A percentile compares a stretch with the other conserved stretches of the same genome.
Conservation (phyloP, 83 land plant species). For the Thuja plicata region DNA sequence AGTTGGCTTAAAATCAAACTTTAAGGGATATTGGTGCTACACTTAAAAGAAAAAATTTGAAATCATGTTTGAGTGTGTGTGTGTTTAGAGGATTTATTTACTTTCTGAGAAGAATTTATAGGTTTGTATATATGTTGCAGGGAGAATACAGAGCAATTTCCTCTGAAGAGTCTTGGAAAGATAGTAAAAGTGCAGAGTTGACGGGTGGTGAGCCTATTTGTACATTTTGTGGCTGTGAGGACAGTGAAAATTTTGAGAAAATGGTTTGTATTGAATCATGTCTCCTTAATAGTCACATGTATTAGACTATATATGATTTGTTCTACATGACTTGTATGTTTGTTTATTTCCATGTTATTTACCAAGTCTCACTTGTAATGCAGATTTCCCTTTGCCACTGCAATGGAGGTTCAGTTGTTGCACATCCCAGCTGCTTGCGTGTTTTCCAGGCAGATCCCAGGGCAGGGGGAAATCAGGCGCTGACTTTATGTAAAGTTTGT, state of each 20-base stretch:
- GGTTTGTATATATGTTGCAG: not conserved
- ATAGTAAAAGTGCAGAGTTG: not conserved
- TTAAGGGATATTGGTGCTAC: not conserved
- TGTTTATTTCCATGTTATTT: not conserved
- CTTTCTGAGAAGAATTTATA: not conserved
- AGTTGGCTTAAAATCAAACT: not conserved
- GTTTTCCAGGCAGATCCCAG: not conserved
- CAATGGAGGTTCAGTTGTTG: conserved; percentile 10
- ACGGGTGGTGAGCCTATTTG: not conserved
- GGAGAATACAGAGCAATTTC: not conserved
- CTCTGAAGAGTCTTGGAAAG: not conserved
- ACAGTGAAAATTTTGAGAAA: not conserved
- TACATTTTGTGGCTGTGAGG: not conserved
- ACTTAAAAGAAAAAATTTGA: not conserved
- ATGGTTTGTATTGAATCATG: conserved; percentile 1
- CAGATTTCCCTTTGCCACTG: conserved; percentile 5
- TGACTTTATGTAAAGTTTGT: conserved; percentile 2
- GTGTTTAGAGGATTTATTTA: not conserved
- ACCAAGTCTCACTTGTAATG: not conserved
- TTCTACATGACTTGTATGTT: not conserved
- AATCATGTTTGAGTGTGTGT: not conserved
- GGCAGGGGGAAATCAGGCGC: not conserved
- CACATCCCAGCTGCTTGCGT: conserved; percentile 7
- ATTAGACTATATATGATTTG: not conserved
- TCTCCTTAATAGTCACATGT: not conserved